Evolutionary conservation across 2,329 filamentous ascomycete genomes (phyloP), one percentile per base, ranked within the genome.

Genomic region (Pseudogymnoascus sp.): DNA sequence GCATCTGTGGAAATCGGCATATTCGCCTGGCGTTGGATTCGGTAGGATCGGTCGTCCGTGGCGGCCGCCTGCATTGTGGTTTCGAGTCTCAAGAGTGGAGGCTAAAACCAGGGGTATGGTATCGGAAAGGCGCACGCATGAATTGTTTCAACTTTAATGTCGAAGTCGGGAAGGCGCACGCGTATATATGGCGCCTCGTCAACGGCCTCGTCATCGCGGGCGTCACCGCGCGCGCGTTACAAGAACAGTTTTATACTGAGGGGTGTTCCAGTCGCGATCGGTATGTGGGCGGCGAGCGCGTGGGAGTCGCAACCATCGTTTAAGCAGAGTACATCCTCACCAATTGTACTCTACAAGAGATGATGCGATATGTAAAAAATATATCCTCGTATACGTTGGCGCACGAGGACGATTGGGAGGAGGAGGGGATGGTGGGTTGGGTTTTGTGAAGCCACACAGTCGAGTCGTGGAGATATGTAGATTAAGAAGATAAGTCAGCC

Each of bases 241-340:
- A 55, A 55, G 49, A 55, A 55, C 49, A 35, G 49, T 55, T 55
- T 55, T 55, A 55, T 55, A 55, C n/a, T 55, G 49, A 55, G 49
- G 49, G 49, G 49, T 55, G 49, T 55, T 55, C 28, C n/a, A 33
- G 28, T 55, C 49, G 49, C 49, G 49, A 55, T 55, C 14, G 49
- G 28, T 6, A 21, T 55, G 28, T 55, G 49, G 49, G 28, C 49
- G 49, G 49, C 49, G 49, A 55, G 49, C 49, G 49, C 49, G 49
- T 55, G 28, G 49, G 16, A 33, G 49, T 33, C 49, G 49, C 49
- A 55, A 55, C 49, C 49, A 55, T 55, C 49, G 49, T 55, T 55
- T 16, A 55, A 55, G 16, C 28, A 11, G 49, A 33, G 49, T 35
- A 12, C 49, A 55, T 55, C 28, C 49, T 33, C 49, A 21, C 49